Percentiles rank a stretch among this genome's conserved stretches.
phyloP scores from a whole-genome alignment of 805 yeast genomes.

The Saccharomycopsis capsularis region DNA sequence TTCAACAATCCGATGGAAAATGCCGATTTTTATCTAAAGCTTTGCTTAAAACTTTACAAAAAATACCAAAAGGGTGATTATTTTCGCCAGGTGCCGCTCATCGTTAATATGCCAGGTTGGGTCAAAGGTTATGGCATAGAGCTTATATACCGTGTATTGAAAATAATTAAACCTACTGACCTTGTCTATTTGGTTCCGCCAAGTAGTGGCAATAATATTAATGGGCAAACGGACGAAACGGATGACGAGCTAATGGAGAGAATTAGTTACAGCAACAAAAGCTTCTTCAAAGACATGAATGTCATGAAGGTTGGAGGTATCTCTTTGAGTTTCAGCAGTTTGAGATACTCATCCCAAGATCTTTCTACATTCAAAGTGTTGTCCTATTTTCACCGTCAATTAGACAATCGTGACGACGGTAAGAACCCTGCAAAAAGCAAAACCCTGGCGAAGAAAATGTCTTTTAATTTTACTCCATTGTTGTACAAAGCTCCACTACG shows the following conservation, averaged over 20 bases:
- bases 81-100: conserved; percentile 21
- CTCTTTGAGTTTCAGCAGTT: background rate
- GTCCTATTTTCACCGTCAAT: conserved; percentile 16
- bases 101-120: conserved; percentile 39
- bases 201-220: background rate
- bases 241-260: conserved; percentile 4
- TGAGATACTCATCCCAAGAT: conserved; percentile 18
- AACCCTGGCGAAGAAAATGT: background rate
- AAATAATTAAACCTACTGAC: conserved; percentile 28
- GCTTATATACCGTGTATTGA: conserved; percentile 29
- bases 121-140: conserved; percentile 40
- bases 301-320: conserved; percentile 4
- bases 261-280: background rate
- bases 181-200: conserved; percentile 27
- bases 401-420: conserved; percentile 25
- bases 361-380: conserved; percentile 12
- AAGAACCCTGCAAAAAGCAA: too few species aligned
- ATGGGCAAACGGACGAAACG: background rate
- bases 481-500: conserved; percentile 2
- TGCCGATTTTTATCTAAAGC: conserved; percentile 29
- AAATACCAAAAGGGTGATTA: conserved; percentile 20
- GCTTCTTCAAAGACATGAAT: background rate
- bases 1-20: conserved; percentile 31
- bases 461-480: conserved; percentile 15
- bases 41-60: conserved; percentile 26